These are phyloP conservation scores for Colletotrichum nymphaeae DNA, from an alignment of 2,329 filamentous ascomycete species.

Conservation along the genomic window DNA sequence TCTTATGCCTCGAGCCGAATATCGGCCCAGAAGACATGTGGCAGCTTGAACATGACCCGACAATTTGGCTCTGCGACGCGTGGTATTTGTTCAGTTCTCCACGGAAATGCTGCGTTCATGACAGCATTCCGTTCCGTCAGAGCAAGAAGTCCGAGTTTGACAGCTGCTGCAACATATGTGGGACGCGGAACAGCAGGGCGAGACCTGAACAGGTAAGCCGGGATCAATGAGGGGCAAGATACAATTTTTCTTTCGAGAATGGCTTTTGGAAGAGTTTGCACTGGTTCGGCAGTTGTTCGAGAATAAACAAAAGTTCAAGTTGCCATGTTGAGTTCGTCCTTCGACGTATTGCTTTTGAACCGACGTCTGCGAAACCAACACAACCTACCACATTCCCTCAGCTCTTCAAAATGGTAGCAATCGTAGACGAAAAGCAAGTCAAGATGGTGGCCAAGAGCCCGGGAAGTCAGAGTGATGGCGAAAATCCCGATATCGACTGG, in stretches of 20 bases:
- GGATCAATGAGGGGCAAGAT: background rate
- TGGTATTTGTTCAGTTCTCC: background rate
- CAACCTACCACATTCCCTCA: background rate
- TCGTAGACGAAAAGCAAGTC: slow-evolving; percentile 15
- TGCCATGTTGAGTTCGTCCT: background rate
- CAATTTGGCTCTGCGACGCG: background rate
- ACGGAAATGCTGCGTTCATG: background rate
- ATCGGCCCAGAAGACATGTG: background rate
- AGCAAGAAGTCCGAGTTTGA: background rate
- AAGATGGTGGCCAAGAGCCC: slow-evolving; percentile 13
- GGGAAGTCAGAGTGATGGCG: slow-evolving; percentile 19
- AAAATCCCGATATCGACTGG: slow-evolving; percentile 37
- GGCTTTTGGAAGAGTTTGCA: background rate
- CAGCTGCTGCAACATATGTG: background rate
- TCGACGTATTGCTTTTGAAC: background rate
- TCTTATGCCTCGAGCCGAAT: background rate
- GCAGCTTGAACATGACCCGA: background rate
- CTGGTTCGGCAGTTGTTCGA: background rate
- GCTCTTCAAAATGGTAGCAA: slow-evolving; percentile 2
- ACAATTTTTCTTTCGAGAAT: background rate
- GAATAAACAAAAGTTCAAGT: background rate
- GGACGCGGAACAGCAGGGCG: slow-evolving; percentile 14
- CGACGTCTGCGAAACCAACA: background rate
- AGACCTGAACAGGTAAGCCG: background rate
- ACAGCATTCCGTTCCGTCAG: background rate